Percentiles rank a stretch among this genome's conserved stretches.
These are phyloP conservation scores for Podila epicladia DNA, from an alignment of 192 early-diverging fungal genomes.

Conservation along the genomic window DNA sequence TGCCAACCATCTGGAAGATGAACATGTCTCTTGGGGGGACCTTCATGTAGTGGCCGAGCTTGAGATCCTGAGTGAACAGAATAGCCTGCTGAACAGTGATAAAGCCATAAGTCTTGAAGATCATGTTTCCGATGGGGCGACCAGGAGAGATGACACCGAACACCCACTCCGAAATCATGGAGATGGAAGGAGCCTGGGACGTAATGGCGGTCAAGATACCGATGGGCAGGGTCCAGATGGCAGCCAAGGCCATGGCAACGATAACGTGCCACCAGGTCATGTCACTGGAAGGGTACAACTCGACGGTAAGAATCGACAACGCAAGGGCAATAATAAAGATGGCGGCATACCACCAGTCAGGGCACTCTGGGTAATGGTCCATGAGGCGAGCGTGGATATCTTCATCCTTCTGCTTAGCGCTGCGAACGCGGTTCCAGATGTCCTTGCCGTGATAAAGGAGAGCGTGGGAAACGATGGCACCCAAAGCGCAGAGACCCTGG, in stretches of 20 bases:
- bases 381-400: slow-evolving; percentile 84
- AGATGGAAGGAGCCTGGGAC: slow-evolving; percentile 63
- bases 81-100: slow-evolving; percentile 70
- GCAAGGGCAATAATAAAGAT: slow-evolving; percentile 64
- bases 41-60: slow-evolving; percentile 86
- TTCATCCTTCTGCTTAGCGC: slow-evolving; percentile 63
- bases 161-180: slow-evolving; percentile 76
- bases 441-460: slow-evolving; percentile 72
- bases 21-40: slow-evolving; percentile 85
- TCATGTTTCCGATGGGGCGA: slow-evolving; percentile 68
- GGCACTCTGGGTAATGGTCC: slow-evolving; percentile 78
- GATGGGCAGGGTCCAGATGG: slow-evolving; percentile 66
- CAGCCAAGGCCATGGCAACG: slow-evolving; percentile 58
- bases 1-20: slow-evolving; percentile 79
- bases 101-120: slow-evolving; percentile 76
- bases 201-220: slow-evolving; percentile 73
- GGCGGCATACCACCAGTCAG: slow-evolving; percentile 79
- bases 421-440: slow-evolving; percentile 67
- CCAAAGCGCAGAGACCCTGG: slow-evolving; percentile 71
- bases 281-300: slow-evolving; percentile 56
- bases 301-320: slow-evolving; percentile 59
- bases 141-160: slow-evolving; percentile 73
- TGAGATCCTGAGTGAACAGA: slow-evolving; percentile 71
- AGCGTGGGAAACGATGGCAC: slow-evolving; percentile 72
- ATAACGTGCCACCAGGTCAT: slow-evolving; percentile 72